Percentiles rank a stretch among this genome's conserved stretches.
phyloP scores from a whole-genome alignment of 2,329 filamentous ascomycete species.

The Emmonsia crescens region DNA sequence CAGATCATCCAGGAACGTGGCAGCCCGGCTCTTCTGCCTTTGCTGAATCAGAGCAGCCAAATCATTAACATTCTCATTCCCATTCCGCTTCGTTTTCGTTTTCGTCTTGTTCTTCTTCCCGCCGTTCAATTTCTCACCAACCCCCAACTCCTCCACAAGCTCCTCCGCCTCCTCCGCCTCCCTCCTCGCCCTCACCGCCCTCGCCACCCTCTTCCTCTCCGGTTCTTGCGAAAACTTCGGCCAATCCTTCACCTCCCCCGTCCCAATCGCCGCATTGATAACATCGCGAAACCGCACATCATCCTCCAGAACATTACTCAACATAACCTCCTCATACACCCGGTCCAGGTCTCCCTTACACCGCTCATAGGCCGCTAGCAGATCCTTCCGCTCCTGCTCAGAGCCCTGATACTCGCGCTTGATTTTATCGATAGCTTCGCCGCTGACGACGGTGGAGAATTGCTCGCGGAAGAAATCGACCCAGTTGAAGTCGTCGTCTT shows the following conservation, averaged over 20 bases:
- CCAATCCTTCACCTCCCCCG: slow-evolving; percentile 55
- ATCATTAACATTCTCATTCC: slow-evolving; percentile 26
- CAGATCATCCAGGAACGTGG: slow-evolving; percentile 58
- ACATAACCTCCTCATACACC: slow-evolving; percentile 75
- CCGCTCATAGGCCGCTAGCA: slow-evolving; percentile 65
- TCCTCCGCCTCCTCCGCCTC: slow-evolving; percentile 66
- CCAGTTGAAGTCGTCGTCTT: slow-evolving; percentile 77
- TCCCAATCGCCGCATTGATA: slow-evolving; percentile 68
- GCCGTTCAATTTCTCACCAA: slow-evolving; percentile 44
- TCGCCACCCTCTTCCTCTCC: slow-evolving; percentile 50
- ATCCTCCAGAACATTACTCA: slow-evolving; percentile 72
- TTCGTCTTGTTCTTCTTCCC: slow-evolving; percentile 30
- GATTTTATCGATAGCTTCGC: slow-evolving; percentile 64
- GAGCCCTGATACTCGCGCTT: slow-evolving; percentile 70
- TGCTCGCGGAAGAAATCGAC: slow-evolving; percentile 77
- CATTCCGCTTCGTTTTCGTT: slow-evolving; percentile 24
- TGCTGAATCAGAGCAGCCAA: slow-evolving; percentile 66
- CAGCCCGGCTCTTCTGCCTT: slow-evolving; percentile 53
- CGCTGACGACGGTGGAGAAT: slow-evolving; percentile 64
- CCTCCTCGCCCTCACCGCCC: slow-evolving; percentile 51
- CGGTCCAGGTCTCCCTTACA: slow-evolving; percentile 62
- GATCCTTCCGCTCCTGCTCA: slow-evolving; percentile 69
- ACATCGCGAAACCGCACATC: slow-evolving; percentile 74
- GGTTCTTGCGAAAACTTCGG: slow-evolving; percentile 62
- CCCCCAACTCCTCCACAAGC: slow-evolving; percentile 61